Conservation (phyloP, 306 rosid species). For the Ormosia emarginata region DNA sequence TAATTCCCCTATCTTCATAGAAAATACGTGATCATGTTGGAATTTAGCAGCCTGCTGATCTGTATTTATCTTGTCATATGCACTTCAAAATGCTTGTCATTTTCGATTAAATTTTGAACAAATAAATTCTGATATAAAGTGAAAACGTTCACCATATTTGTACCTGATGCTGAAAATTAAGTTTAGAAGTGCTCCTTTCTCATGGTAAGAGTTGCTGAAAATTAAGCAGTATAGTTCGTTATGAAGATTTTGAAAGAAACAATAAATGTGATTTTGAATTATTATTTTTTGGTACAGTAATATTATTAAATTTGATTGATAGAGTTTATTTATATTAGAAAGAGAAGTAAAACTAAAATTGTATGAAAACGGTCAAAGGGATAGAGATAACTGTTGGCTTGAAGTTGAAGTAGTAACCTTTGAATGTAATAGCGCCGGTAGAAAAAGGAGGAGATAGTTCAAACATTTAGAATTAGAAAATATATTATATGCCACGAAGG, state of each 20-base stretch:
- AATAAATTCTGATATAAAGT: background rate
- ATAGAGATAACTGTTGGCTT: no score
- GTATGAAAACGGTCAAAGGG: background rate
- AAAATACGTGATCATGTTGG: background rate
- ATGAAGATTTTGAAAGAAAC: background rate
- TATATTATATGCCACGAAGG: no score
- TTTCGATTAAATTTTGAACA: background rate
- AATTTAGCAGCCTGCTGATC: background rate
- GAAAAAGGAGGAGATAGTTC: background rate
- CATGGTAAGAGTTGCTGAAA: no score
- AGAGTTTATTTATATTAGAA: background rate
- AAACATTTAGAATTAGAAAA: background rate
- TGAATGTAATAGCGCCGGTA: background rate
- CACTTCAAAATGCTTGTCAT: slow-evolving; percentile 9
- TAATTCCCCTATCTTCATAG: background rate
- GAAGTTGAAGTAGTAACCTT: background rate
- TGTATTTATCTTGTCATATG: background rate
- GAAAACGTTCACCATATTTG: background rate
- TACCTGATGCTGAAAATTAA: background rate
- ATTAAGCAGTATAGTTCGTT: background rate
- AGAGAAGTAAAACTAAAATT: background rate
- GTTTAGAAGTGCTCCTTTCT: no score
- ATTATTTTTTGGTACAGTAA: no score
- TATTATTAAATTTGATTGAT: background rate
- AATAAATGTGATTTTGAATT: no score